Evolutionary conservation across 2,329 filamentous ascomycete species (phyloP), one percentile per base, ranked within the genome.

Genomic region (Arthroderma sp.): DNA sequence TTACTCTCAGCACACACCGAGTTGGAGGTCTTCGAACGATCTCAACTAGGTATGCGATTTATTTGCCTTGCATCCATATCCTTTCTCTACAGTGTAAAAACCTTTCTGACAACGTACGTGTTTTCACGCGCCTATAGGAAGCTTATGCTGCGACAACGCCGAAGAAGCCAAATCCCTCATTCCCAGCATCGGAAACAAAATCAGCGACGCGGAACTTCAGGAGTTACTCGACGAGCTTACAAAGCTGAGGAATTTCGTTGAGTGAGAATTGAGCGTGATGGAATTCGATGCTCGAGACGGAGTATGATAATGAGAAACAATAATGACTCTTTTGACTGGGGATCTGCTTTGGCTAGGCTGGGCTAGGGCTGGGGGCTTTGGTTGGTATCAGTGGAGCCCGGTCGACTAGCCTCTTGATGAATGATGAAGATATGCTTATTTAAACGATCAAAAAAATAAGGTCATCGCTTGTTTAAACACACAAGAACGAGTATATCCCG

Each of bases 101-200:
- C 6, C 40, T 30, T 28, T 27, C 29, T 8, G 5, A 36, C 6
- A 8, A 9, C 10, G 5, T 6, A 8, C 9, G 9, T 5, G 11
- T 30, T 29, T 43, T 22, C 33, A 31, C 33, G 4, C 29, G 11
- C 9, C 11, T 46, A 54, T 58, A 93, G 88, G 87, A 31, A 94
- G 86, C 30, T 72, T 98, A 34, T 94, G 87, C 65, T 94, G 88
- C 61, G 88, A 94, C 57, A 83, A 80, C 38, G 83, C 86, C 47
- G 91, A 98, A 60, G 93, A 98, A 68, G 91, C 91, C 49, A 95
- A 94, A 69, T 94, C 86, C 6, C 74, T 98, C 47, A 94, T 98
- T 51, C 93, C 91, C 1, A 94, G 76, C 54, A 64, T 98, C 42
- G 75, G 80, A 55, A 81, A 87, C 64, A 98, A 98, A 69, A 93